These are phyloP conservation scores for Funneliformis mosseae DNA, from an alignment of 192 early-diverging fungal genomes.

Conservation along the genomic window DNA sequence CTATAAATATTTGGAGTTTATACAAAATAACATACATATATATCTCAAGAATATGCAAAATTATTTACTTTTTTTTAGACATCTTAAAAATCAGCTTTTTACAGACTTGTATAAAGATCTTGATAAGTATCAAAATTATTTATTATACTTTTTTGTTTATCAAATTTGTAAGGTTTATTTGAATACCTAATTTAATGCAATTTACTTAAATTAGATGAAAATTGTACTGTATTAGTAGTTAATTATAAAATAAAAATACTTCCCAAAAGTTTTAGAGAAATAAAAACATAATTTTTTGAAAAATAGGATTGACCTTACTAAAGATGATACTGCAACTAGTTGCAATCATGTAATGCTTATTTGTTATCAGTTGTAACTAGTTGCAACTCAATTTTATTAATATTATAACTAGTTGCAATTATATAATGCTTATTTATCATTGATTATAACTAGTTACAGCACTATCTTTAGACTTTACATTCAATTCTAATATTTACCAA, in stretches of 20 bases:
- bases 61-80: constrained; percentile 8
- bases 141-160: background rate
- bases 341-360: no score
- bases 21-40: background rate
- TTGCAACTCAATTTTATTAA: no score
- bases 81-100: background rate
- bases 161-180: background rate
- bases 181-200: background rate
- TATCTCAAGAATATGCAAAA: background rate
- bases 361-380: no score
- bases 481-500: background rate
- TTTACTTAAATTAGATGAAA: background rate
- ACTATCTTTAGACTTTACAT: background rate
- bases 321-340: no score
- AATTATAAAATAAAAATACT: constrained; percentile 22
- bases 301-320: background rate
- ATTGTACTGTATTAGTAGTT: background rate
- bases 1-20: background rate
- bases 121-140: background rate
- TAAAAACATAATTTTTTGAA: constrained; percentile 7
- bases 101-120: background rate
- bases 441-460: no score
- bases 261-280: background rate
- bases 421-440: no score
- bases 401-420: no score